Evolutionary conservation across 345 rosid species (phyloP).

Genomic region (Ceriops tagal): DNA sequence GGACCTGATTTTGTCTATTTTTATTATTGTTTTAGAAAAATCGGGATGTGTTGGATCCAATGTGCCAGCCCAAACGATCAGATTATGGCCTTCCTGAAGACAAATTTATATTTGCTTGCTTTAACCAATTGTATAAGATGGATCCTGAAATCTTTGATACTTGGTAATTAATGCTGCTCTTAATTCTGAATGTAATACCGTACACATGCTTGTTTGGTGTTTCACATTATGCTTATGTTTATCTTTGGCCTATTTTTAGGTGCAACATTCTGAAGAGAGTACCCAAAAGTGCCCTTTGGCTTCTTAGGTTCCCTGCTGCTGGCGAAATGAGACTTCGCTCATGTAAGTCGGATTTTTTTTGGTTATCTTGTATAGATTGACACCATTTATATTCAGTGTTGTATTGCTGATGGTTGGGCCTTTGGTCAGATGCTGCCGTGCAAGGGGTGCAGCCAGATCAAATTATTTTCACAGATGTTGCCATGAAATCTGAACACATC

Average conservation of each 20-base stretch:
- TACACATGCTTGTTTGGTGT: not conserved
- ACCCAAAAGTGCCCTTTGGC: constrained; percentile 97
- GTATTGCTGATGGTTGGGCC: not conserved
- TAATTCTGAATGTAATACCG: not conserved
- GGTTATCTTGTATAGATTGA: not conserved
- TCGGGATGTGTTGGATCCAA: constrained; percentile 78
- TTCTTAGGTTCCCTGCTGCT: constrained; percentile 96
- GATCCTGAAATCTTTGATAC: constrained; percentile 93
- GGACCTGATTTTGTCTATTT: constrained; percentile 1
- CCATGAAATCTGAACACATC: constrained; percentile 94
- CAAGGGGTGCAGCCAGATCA: constrained; percentile 90
- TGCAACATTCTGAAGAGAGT: constrained; percentile 96
- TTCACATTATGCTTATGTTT: not conserved
- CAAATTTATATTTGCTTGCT: constrained; percentile 95
- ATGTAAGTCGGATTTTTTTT: constrained; percentile 42
- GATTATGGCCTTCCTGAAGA: constrained; percentile 96
- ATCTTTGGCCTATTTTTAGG: constrained; percentile 35
- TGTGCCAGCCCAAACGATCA: constrained; percentile 66
- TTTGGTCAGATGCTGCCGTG: constrained; percentile 68
- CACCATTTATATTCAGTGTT: not conserved
- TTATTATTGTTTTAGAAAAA: constrained; percentile 62
- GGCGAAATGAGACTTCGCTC: constrained; percentile 91
- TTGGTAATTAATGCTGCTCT: constrained; percentile 44
- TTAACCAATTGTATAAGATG: constrained; percentile 98
- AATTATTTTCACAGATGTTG: constrained; percentile 95